A percentile compares a stretch with the other conserved stretches of the same genome.
Conservation (phyloP, 2,329 filamentous ascomycete genomes). For the Epichloe baconii region DNA sequence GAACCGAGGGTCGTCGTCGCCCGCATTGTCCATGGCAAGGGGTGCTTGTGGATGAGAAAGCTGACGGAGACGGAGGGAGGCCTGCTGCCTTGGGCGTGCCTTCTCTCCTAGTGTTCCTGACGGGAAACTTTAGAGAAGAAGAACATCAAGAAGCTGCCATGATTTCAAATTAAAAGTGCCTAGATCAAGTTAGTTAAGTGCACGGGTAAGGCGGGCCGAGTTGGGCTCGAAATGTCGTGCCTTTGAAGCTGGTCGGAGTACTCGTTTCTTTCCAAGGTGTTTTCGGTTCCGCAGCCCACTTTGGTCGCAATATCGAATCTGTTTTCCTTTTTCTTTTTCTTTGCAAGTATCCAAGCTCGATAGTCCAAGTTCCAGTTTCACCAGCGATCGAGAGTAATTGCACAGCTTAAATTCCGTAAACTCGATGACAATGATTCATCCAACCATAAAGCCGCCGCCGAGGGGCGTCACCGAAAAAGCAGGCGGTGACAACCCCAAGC, state of each 20-base stretch:
- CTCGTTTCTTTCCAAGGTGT: neutral
- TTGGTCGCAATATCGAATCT: neutral
- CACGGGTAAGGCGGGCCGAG: neutral
- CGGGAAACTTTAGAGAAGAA: too few species aligned
- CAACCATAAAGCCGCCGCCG: neutral
- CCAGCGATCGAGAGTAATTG: too few species aligned
- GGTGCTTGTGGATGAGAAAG: neutral
- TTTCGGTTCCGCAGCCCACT: too few species aligned
- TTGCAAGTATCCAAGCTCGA: neutral
- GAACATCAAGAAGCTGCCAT: too few species aligned
- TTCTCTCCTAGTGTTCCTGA: too few species aligned
- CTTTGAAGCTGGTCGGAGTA: neutral
- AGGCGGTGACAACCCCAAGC: constrained; percentile 3
- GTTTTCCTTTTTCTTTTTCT: neutral
- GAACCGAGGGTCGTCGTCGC: constrained; percentile 40
- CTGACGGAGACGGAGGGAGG: too few species aligned
- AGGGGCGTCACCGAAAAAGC: neutral
- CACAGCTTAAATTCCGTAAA: too few species aligned
- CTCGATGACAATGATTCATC: too few species aligned
- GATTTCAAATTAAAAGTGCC: too few species aligned
- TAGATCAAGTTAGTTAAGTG: too few species aligned
- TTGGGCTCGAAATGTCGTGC: neutral
- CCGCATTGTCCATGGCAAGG: constrained; percentile 25
- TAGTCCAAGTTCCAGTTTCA: too few species aligned
- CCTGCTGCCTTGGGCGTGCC: too few species aligned